phyloP scores from a whole-genome alignment of 306 rosid genomes.

The Rosa lucieae region DNA sequence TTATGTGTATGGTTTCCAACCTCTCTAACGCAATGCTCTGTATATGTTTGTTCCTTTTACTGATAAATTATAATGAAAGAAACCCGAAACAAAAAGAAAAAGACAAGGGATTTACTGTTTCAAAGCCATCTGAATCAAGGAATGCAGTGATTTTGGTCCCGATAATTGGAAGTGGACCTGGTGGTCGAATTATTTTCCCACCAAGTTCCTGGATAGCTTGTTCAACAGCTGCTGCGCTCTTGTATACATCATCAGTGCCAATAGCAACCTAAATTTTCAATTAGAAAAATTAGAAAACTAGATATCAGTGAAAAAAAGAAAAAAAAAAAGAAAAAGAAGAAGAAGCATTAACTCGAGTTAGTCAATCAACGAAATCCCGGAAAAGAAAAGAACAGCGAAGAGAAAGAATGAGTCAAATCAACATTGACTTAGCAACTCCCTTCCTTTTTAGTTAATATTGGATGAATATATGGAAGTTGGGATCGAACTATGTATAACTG shows the following conservation, averaged over 20 bases:
- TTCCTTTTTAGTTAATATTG: neutral
- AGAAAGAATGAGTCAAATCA: neutral
- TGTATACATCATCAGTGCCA: conserved; percentile 21
- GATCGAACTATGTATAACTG: neutral
- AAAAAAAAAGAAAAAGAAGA: neutral
- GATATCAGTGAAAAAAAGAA: neutral
- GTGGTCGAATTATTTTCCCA: conserved; percentile 9
- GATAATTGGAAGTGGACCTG: neutral
- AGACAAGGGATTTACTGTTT: neutral
- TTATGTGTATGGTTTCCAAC: too few species aligned
- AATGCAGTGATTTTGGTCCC: conserved; percentile 11
- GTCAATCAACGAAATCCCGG: neutral
- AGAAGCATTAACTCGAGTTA: neutral
- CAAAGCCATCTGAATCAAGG: conserved; percentile 19
- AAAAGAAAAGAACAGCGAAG: too few species aligned
- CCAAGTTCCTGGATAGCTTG: conserved; percentile 10
- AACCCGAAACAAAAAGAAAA: neutral
- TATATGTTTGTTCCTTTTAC: neutral
- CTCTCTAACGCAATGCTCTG: too few species aligned
- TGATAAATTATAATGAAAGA: neutral
- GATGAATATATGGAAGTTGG: neutral
- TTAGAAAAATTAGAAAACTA: neutral
- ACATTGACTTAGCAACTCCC: neutral
- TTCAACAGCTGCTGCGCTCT: conserved; percentile 13
- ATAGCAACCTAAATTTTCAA: conserved; percentile 13